These are phyloP conservation scores for Xerocomellus chrysenteron DNA, from an alignment of 768 basidiomycete genomes.

Conservation along the genomic window DNA sequence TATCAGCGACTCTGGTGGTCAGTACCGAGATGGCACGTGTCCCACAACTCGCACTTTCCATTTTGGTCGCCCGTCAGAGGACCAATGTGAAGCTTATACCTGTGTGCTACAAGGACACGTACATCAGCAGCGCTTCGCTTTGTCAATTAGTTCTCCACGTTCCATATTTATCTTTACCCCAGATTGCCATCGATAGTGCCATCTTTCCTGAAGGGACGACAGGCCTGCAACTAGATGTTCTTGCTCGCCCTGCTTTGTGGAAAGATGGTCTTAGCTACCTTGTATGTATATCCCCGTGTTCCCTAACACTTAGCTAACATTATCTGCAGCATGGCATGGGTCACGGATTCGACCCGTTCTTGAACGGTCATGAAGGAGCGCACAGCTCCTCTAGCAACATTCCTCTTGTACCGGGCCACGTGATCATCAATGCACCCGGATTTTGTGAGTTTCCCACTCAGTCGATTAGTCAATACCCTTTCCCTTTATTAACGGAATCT, in stretches of 20 bases:
- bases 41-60: constrained; percentile 81
- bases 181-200: constrained; percentile 90
- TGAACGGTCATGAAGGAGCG: constrained; percentile 84
- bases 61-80: constrained; percentile 81
- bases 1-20: constrained; percentile 85
- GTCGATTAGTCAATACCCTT: constrained; percentile 12
- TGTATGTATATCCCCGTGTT: constrained; percentile 41
- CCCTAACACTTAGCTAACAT: constrained; percentile 14
- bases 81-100: constrained; percentile 89
- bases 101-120: constrained; percentile 96
- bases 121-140: constrained; percentile 36
- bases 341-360: constrained; percentile 88
- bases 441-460: constrained; percentile 59
- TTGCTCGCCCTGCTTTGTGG: constrained; percentile 89
- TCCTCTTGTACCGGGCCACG: constrained; percentile 79
- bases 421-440: constrained; percentile 93
- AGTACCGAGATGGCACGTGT: constrained; percentile 88
- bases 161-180: constrained; percentile 21
- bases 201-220: constrained; percentile 91
- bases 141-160: constrained; percentile 13
- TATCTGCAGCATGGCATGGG: constrained; percentile 78
- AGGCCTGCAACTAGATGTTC: constrained; percentile 78
- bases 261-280: constrained; percentile 80
- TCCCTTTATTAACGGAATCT: constrained; percentile 14
- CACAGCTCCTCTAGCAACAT: constrained; percentile 71